Base-by-base conservation (phyloP, 2,329 filamentous ascomycete genomes). In the Ilyonectria robusta region DNA sequence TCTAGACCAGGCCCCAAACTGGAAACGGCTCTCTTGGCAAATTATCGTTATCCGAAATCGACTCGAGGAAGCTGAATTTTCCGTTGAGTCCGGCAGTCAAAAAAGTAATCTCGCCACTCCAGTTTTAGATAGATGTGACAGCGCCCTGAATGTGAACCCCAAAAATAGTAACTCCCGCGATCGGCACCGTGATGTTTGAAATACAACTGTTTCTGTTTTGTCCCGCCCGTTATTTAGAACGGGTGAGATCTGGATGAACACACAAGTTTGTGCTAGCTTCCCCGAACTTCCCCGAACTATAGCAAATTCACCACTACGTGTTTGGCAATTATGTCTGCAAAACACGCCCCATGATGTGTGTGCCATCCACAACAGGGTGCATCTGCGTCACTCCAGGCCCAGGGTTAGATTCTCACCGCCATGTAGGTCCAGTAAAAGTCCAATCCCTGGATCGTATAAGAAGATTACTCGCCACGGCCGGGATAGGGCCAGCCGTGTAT, bases 101-200 rank as follows among this genome's bases (percentile, higher is more conserved):
- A 42, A n/a, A n/a, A 46, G 57, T n/a, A 51, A 40, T 47, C 48
- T 60, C 42, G 35, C 56, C 37, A 53, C 31, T 44, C 37, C 35
- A 17, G 57, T 65, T 65, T 65, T 48, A 61, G 62, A 65, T 65
- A 60, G 50, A 65, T 57, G 4, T 50, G 51, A 15, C 13, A 21
- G 37, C 42, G 40, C 35, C 48, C 42, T 42, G 56, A 42, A 58
- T 23, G 35, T 53, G 57, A 57, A 51, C 50, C 62, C 57, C 57
- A 65, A 61, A 61, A 65, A 65, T 65, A 65, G 62, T 40, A 29
- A 31, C 26, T 10, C n/a, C 35, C 26, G 13, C 37, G 29, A 46
- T 31, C 47, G 13, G 19, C 26, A 6, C 31, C 23, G 31, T 23
- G 40, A 40, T 48, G 56, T 65, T 65, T 65, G 62, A 48, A 42